These are phyloP conservation scores for Oryza punctata DNA, from an alignment of 176 grass and related monocot species.

Conservation along the genomic window DNA sequence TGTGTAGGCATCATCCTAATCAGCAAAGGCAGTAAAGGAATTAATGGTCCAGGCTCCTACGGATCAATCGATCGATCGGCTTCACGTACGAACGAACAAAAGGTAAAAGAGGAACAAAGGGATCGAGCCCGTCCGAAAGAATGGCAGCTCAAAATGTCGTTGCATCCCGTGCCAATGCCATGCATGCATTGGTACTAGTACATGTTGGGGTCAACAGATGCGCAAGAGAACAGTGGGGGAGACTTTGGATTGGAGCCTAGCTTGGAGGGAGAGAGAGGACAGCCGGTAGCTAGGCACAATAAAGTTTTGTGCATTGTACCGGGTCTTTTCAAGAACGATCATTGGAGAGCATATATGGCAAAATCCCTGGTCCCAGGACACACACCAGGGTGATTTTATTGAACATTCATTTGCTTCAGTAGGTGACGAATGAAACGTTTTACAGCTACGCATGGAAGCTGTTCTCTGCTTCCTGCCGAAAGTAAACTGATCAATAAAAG, in stretches of 20 bases:
- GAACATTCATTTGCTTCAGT: not conserved
- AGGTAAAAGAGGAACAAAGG: not conserved
- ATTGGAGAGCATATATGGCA: not conserved
- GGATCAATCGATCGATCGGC: not conserved
- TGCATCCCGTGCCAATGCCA: not conserved
- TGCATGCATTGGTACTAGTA: not conserved
- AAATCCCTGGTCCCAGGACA: not conserved
- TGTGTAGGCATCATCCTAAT: slow-evolving; percentile 9
- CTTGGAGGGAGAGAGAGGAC: not conserved
- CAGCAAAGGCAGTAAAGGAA: not conserved
- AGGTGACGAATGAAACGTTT: not conserved
- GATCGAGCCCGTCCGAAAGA: not conserved
- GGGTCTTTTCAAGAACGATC: not conserved
- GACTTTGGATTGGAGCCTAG: not conserved
- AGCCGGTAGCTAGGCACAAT: not conserved
- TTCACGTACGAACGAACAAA: not conserved
- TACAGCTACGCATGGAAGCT: not conserved
- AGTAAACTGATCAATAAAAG: not conserved
- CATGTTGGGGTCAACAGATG: not conserved
- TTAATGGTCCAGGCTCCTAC: slow-evolving; percentile 6
- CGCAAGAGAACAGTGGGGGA: slow-evolving; percentile 2
- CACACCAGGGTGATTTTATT: not conserved
- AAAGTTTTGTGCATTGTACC: not conserved
- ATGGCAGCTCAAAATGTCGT: not conserved
- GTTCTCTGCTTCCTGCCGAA: not conserved